Percentiles rank a stretch among this genome's conserved stretches.
These are phyloP conservation scores for Cladobotryum protrusum DNA, from an alignment of 2,329 filamentous ascomycete species.

Conservation along the genomic window DNA sequence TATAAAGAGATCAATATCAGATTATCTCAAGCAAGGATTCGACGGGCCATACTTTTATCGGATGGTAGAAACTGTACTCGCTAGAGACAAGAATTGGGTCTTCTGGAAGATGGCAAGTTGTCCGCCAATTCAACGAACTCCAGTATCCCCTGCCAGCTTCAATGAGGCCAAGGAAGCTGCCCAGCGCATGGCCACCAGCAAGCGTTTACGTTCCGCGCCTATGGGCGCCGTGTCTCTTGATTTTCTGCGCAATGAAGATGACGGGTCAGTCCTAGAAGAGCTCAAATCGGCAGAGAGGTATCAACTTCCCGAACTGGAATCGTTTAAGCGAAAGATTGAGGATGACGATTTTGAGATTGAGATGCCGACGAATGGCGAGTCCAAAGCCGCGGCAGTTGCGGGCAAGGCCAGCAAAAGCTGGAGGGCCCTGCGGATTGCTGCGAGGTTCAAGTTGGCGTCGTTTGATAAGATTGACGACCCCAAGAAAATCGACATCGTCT, in stretches of 20 bases:
- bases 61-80: slow-evolving; percentile 93
- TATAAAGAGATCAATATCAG: slow-evolving; percentile 72
- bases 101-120: slow-evolving; percentile 97
- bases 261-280: slow-evolving; percentile 55
- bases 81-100: slow-evolving; percentile 97
- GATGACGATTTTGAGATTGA: slow-evolving; percentile 81
- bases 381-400: slow-evolving; percentile 52
- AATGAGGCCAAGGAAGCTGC: slow-evolving; percentile 61
- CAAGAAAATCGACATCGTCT: slow-evolving; percentile 59
- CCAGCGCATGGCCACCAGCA: slow-evolving; percentile 61
- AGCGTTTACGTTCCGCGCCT: slow-evolving; percentile 60
- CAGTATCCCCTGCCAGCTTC: slow-evolving; percentile 64
- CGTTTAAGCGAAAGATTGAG: slow-evolving; percentile 67
- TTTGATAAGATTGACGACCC: slow-evolving; percentile 88
- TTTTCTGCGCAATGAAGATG: slow-evolving; percentile 66
- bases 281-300: slow-evolving; percentile 62
- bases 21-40: slow-evolving; percentile 71
- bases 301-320: slow-evolving; percentile 61
- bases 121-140: slow-evolving; percentile 71
- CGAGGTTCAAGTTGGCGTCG: slow-evolving; percentile 62
- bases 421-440: slow-evolving; percentile 78
- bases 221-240: slow-evolving; percentile 69
- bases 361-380: slow-evolving; percentile 61
- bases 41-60: slow-evolving; percentile 93
- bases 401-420: slow-evolving; percentile 84